Evolutionary conservation across 2,329 filamentous ascomycete genomes (phyloP), one percentile per base, ranked within the genome.

Genomic region (Ophiostoma himal-ulmi): DNA sequence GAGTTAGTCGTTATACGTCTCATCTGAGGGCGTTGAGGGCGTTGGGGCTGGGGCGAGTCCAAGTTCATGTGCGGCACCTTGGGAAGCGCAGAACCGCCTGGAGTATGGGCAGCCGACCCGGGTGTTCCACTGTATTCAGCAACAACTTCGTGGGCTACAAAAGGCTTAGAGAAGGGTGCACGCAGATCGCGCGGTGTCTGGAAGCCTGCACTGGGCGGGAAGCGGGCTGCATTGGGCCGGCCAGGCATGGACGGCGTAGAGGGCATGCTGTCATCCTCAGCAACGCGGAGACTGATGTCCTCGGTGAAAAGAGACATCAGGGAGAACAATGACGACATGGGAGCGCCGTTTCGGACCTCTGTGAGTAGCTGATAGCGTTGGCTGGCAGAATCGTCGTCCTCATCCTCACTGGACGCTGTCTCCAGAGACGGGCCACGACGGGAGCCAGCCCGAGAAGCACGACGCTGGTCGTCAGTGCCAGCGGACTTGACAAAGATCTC

Each of bases 401-500:
- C 89, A n/a, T 74, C 71, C 72, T 86, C 85, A 4, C 86, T 86
- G 11, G 85, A 44, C 3, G 22, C 73, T 2, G 73, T 69, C 72
- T 83, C 81, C 30, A 82, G 71, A 75, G 80, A 71, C 74, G 77
- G 71, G 82, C 81, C 71, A 36, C 80, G 79, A 13, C 79, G 80
- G 65, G 78, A 80, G 17, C 69, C 82, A 5, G 10, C 48, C n/a
- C 30, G 68, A 30, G 54, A 11, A 41, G 30, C 48, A 7, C 17
- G 69, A 7, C 41, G 30, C 10, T 66, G 64, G 14, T 66, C 67
- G 10, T 67, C 81, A 69, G 85, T 82, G 57, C 86, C 84, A 62
- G 89, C 89, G 1, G 94, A 97, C 78, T 97, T 98, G 79, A 99
- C 95, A 78, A 98, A 99, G 70, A 99, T 98, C 79, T 99, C 93